Conservation (phyloP, 441 rosid genomes). For the Populus trichocarpa region DNA sequence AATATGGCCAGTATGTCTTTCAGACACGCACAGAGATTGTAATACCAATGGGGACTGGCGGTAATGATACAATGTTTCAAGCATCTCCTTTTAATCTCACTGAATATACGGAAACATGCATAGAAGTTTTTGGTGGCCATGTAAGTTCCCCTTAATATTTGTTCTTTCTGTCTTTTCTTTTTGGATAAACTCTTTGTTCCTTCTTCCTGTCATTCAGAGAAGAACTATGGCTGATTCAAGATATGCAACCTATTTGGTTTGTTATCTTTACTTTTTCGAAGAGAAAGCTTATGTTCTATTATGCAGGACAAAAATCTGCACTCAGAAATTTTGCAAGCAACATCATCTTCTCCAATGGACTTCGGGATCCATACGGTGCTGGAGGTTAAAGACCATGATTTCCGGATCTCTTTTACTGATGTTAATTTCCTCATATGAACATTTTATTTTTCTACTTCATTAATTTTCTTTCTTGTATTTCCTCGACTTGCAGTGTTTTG, state of each 20-base stretch:
- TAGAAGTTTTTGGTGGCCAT: conserved; percentile 15
- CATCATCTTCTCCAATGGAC: conserved; percentile 39
- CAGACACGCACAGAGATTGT: conserved; percentile 28
- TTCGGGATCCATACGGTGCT: conserved; percentile 27
- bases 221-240: too few species aligned
- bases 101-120: conserved; percentile 7
- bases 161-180: conserved; percentile 12
- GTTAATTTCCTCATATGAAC: too few species aligned
- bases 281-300: not conserved
- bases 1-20: not conserved
- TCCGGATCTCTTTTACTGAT: not conserved
- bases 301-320: conserved; percentile 25
- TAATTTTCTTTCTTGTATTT: not conserved
- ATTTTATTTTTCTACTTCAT: not conserved
- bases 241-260: too few species aligned
- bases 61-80: conserved; percentile 31
- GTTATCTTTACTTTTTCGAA: too few species aligned
- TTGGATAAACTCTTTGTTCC: conserved; percentile 11
- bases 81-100: conserved; percentile 20
- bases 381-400: conserved; percentile 18
- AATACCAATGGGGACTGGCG: conserved; percentile 20
- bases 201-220: too few species aligned
- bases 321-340: conserved; percentile 31
- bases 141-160: conserved; percentile 29
- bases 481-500: conserved; percentile 16